Base-by-base conservation (phyloP, 2,329 filamentous ascomycete genomes). In the Penicillium sclerotigenum region DNA sequence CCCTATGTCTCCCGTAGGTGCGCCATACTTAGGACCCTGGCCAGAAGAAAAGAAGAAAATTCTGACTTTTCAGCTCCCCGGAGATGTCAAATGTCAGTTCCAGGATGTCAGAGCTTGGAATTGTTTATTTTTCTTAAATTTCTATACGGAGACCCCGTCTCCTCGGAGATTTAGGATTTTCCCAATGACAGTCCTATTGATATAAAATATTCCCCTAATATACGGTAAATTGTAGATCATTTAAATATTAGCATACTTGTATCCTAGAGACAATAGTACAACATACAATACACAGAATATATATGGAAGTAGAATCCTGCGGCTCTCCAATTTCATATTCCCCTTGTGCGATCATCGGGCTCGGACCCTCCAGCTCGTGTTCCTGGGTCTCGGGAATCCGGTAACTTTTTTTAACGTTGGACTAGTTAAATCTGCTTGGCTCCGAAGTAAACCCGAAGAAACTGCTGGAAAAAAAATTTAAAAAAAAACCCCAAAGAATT, bases 361-460 rank as follows among this genome's bases (percentile, higher is more conserved):
- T 60, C 56, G 58, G 56, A 38, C 50, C 58, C 26, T 26, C 3
- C 22, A 22, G 10, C 40, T 55, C 52, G 24, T 57, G 58, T 63
- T 57, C 58, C 60, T 59, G 56, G 31, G 41, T 42, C 37, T 46
- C 48, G 53, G 53, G 34, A 46, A 37, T 43, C 29, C 26, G 28
- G 31, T 36, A 41, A 34, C 26, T 38, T 49, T 38, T 49, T 37
- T 52, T 28, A 36, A 46, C 40, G 49, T 29, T 46, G 5, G 20
- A 46, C 29, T 46, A 36, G 22, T 36, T 16, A 18, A 8, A 43
- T 14, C 24, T 28, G 24, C 6, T 3, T 43, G 29, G 16, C 4
- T 43, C 48, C 49, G 49, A 36, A 7, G 7, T n/a, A 52, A 28
- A 37, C 2, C 49, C 37, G 49, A 36, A 31, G 5, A 11, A 16